Conservation (phyloP, 140 eudicot species). For the Ambrosia hybrid region DNA sequence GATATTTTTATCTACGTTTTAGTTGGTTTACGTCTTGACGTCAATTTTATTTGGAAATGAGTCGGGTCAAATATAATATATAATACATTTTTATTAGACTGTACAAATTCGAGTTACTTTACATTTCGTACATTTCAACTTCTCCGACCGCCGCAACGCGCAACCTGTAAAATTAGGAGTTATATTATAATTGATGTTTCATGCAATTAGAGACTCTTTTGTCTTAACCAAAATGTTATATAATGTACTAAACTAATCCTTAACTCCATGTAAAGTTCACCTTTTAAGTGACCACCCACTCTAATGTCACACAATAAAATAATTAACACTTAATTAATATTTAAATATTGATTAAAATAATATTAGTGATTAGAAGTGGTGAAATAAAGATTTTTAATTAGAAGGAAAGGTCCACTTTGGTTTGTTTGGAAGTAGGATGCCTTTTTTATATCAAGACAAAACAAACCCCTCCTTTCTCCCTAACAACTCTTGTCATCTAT, state of each 20-base stretch:
- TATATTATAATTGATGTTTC: conserved; percentile 3
- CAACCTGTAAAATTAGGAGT: background rate
- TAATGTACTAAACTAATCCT: conserved; percentile 33
- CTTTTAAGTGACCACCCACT: conserved; percentile 28
- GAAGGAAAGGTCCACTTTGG: conserved; percentile 45
- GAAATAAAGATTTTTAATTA: conserved; percentile 15
- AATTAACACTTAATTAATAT: conserved; percentile 4
- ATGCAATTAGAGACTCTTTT: conserved; percentile 7
- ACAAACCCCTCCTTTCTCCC: conserved; percentile 41
- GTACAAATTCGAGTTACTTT: too few relatives aligned
- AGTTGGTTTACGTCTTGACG: too few relatives aligned
- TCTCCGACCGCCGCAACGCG: too few relatives aligned
- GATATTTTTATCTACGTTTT: too few relatives aligned
- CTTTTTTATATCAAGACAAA: conserved; percentile 45
- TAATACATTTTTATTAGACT: too few relatives aligned
- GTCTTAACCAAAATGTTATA: conserved; percentile 31
- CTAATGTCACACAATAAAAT: conserved; percentile 15
- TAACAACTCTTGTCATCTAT: conserved; percentile 47
- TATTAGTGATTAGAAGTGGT: conserved; percentile 18
- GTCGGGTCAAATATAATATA: too few relatives aligned
- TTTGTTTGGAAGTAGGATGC: conserved; percentile 42
- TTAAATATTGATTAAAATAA: conserved; percentile 13
- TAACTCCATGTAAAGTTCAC: conserved; percentile 34
- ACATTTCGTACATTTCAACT: too few relatives aligned
- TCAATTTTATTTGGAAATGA: too few relatives aligned